These are phyloP conservation scores for Sporothrix dimorphospora DNA, from an alignment of 2,329 filamentous ascomycete species.

Conservation along the genomic window DNA sequence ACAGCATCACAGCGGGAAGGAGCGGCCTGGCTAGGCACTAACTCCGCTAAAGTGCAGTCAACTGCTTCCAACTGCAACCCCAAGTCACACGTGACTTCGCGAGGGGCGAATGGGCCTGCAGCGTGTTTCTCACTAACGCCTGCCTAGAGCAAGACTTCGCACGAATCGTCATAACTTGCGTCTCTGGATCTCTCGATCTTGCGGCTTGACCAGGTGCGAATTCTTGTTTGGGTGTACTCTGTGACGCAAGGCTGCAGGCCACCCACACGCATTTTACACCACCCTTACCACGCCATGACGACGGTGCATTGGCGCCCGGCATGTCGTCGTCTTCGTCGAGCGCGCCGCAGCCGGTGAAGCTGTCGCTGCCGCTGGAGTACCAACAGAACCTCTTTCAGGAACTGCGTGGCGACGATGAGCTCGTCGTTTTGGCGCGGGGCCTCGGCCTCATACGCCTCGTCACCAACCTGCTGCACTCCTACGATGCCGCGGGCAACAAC, in stretches of 20 bases:
- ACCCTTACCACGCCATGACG: constrained; percentile 21
- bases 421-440: constrained; percentile 88
- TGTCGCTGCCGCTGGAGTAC: constrained; percentile 81
- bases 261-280: neutral
- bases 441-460: constrained; percentile 89
- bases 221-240: constrained; percentile 6
- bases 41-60: neutral
- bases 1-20: constrained; percentile 14
- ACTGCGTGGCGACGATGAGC: constrained; percentile 86
- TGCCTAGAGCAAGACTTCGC: constrained; percentile 10
- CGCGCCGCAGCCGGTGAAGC: constrained; percentile 72
- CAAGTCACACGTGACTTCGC: constrained; percentile 26
- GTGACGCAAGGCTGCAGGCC: constrained; percentile 3
- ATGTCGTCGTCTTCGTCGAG: constrained; percentile 54
- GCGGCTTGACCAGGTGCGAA: neutral
- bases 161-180: constrained; percentile 5
- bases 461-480: constrained; percentile 95
- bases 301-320: constrained; percentile 36
- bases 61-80: constrained; percentile 2
- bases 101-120: constrained; percentile 16
- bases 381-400: constrained; percentile 95
- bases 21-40: neutral
- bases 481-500: constrained; percentile 94
- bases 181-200: constrained; percentile 8
- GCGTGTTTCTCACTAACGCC: constrained; percentile 34